Percentiles rank a stretch among this genome's conserved stretches.
phyloP scores from a whole-genome alignment of 2,329 filamentous ascomycete genomes.

The Sarocladiaceae sp. region DNA sequence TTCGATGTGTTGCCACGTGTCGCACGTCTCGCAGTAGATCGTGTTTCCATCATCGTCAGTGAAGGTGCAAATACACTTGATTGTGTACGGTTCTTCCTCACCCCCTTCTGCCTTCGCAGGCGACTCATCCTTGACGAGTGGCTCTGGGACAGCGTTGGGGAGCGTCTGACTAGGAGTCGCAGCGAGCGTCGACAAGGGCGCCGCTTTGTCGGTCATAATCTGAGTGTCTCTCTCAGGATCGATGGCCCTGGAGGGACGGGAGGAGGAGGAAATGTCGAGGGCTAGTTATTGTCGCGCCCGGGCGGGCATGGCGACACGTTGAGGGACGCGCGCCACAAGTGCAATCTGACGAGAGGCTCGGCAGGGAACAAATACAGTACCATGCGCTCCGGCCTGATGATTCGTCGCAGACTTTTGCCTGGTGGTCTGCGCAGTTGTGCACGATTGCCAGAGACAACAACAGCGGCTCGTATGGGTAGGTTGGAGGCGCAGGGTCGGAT shows the following conservation, averaged over 20 bases:
- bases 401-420: neutral
- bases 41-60: constrained; percentile 95
- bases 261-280: constrained; percentile 17
- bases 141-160: constrained; percentile 25
- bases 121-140: constrained; percentile 33
- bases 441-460: constrained; percentile 8
- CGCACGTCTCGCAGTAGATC: constrained; percentile 91
- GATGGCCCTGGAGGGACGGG: constrained; percentile 29
- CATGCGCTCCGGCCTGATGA: constrained; percentile 16
- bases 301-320: constrained; percentile 54
- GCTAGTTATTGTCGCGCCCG: constrained; percentile 43
- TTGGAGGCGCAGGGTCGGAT: constrained; percentile 4
- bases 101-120: constrained; percentile 43
- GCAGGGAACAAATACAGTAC: constrained; percentile 15
- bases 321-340: constrained; percentile 32
- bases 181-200: constrained; percentile 47
- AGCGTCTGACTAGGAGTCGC: constrained; percentile 49
- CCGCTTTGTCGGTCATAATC: constrained; percentile 59
- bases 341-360: constrained; percentile 15
- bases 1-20: constrained; percentile 97
- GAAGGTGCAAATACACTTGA: constrained; percentile 96
- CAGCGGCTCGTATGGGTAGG: constrained; percentile 2
- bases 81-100: constrained; percentile 81
- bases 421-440: constrained; percentile 5
- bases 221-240: constrained; percentile 38